Conservation (phyloP, 2,329 filamentous ascomycete species). For the Ceratocystis albifundus region DNA sequence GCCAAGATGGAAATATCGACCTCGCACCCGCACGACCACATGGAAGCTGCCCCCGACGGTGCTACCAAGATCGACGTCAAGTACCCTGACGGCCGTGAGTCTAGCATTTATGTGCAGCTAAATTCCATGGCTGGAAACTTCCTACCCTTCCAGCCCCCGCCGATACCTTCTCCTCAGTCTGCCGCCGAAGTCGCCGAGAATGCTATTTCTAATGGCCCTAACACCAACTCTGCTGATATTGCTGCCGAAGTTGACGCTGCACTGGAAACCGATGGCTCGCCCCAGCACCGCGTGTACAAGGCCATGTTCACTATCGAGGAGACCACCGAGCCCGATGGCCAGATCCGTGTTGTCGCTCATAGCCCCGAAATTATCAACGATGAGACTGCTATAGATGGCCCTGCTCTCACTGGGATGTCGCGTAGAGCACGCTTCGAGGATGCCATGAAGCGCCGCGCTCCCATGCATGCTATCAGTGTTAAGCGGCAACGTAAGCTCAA, state of each 20-base stretch:
- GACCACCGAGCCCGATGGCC: constrained; percentile 47
- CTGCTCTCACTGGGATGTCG: constrained; percentile 38
- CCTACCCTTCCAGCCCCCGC: constrained; percentile 74
- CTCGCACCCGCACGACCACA: constrained; percentile 28
- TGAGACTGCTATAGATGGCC: constrained; percentile 30
- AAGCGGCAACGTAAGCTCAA: constrained; percentile 85
- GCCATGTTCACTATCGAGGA: constrained; percentile 57
- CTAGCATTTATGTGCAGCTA: constrained; percentile 53
- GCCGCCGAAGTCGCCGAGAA: constrained; percentile 28
- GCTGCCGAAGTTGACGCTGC: constrained; percentile 22
- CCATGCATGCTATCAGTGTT: constrained; percentile 77
- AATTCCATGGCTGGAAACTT: constrained; percentile 60
- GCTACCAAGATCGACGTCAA: constrained; percentile 42
- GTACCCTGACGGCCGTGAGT: constrained; percentile 45
- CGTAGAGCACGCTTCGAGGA: constrained; percentile 50
- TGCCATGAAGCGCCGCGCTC: constrained; percentile 37
- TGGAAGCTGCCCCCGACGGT: constrained; percentile 36
- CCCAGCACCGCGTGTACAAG: constrained; percentile 48
- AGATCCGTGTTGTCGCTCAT: constrained; percentile 50
- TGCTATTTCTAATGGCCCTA: constrained; percentile 26
- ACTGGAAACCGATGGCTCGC: constrained; percentile 29
- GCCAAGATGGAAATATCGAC: constrained; percentile 39
- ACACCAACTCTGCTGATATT: constrained; percentile 32
- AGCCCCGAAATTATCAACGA: constrained; percentile 47
- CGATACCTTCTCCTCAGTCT: constrained; percentile 54